phyloP scores from a whole-genome alignment of 176 grass and related monocot species.

The Stipa capillata region DNA sequence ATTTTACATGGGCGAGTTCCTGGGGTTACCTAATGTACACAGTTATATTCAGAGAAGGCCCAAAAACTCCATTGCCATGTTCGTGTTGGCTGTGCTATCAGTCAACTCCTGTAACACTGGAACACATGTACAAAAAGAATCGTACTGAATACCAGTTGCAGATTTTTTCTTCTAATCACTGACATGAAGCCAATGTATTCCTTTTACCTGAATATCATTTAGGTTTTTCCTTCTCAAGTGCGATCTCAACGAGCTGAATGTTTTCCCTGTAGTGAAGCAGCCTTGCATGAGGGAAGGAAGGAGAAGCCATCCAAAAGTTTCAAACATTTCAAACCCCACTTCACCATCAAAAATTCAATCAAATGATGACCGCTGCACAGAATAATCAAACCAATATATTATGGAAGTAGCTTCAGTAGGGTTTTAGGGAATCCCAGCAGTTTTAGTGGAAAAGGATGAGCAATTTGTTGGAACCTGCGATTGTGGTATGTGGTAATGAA shows the following conservation, averaged over 20 bases:
- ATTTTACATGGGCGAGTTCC: too few relatives aligned
- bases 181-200: too few relatives aligned
- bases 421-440: too few relatives aligned
- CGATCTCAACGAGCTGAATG: slow-evolving; percentile 76
- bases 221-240: slow-evolving; percentile 26
- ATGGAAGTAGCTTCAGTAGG: background rate
- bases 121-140: background rate
- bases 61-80: background rate
- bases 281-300: slow-evolving; percentile 56
- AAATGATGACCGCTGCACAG: slow-evolving; percentile 62
- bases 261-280: slow-evolving; percentile 50
- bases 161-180: too few relatives aligned
- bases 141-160: background rate
- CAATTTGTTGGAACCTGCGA: slow-evolving; percentile 36
- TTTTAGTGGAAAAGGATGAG: background rate
- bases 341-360: slow-evolving; percentile 75
- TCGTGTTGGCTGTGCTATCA: background rate
- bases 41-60: background rate
- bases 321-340: slow-evolving; percentile 64
- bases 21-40: too few relatives aligned
- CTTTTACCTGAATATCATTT: slow-evolving; percentile 18
- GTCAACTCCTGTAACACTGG: background rate
- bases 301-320: slow-evolving; percentile 63
- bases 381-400: background rate
- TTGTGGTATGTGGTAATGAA: slow-evolving; percentile 78